A percentile compares a stretch with the other conserved stretches of the same genome.
These are phyloP conservation scores for Leccinum cinnamomeum DNA, from an alignment of 1,284 basidiomycete species.

Conservation along the genomic window DNA sequence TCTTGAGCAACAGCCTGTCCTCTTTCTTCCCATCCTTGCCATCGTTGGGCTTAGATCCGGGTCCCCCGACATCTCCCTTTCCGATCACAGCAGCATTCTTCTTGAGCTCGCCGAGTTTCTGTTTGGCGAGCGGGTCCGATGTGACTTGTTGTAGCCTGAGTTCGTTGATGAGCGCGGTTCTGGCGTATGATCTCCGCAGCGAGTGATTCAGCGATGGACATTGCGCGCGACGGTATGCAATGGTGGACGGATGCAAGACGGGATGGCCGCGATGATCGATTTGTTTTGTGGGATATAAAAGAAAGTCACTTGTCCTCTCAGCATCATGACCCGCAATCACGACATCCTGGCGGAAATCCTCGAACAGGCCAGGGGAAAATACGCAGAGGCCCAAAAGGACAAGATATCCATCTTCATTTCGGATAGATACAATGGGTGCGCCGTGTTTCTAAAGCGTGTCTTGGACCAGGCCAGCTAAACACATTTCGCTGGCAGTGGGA, in stretches of 20 bases:
- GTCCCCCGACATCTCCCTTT: constrained; percentile 28
- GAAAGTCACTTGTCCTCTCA: constrained; percentile 25
- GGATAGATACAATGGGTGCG: constrained; percentile 45
- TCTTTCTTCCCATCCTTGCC: constrained; percentile 58
- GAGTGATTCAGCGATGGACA: constrained; percentile 22
- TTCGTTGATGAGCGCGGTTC: constrained; percentile 53
- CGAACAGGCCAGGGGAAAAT: constrained; percentile 54
- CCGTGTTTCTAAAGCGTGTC: neutral
- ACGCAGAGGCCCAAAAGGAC: constrained; percentile 50
- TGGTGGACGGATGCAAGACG: too few species aligned
- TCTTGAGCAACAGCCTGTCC: constrained; percentile 72
- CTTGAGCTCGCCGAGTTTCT: constrained; percentile 70
- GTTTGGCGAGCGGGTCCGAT: constrained; percentile 57
- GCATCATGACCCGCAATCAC: constrained; percentile 53
- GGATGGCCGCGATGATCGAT: too few species aligned
- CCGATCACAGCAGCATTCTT: constrained; percentile 47
- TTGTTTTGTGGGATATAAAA: too few species aligned
- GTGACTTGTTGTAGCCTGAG: constrained; percentile 51
- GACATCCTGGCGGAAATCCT: constrained; percentile 50
- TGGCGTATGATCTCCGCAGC: constrained; percentile 54
- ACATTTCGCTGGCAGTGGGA: constrained; percentile 6
- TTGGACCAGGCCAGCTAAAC: neutral
- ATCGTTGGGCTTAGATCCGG: constrained; percentile 25
- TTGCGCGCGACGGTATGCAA: too few species aligned
- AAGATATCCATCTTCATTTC: constrained; percentile 58